Conservation (phyloP, 345 rosid genomes). For the Lepidium sativum region DNA sequence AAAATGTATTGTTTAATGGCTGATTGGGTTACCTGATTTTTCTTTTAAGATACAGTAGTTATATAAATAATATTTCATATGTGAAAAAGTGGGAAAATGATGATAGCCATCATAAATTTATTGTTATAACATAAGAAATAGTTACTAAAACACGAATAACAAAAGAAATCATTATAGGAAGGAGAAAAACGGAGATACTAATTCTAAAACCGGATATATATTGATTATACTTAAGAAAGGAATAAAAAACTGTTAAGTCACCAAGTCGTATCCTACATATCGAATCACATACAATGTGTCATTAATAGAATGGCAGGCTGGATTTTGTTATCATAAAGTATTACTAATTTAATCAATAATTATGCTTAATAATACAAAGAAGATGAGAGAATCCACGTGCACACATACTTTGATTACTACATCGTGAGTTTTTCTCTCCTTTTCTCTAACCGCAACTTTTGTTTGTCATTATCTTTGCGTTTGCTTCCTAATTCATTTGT, state of each 20-base stretch:
- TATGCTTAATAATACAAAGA: conserved; percentile 5
- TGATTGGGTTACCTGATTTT: too few relatives aligned
- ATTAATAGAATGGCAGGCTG: conserved; percentile 36
- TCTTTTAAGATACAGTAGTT: too few relatives aligned
- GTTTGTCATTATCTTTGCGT: conserved; percentile 12
- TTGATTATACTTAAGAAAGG: neutral
- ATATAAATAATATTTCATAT: too few relatives aligned
- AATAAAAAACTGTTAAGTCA: conserved; percentile 3
- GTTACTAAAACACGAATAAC: too few relatives aligned
- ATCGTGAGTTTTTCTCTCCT: neutral
- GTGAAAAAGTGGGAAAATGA: too few relatives aligned
- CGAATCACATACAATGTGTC: conserved; percentile 22
- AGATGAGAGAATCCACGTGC: conserved; percentile 20
- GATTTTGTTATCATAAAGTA: conserved; percentile 9
- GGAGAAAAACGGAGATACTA: too few relatives aligned
- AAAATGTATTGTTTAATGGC: too few relatives aligned
- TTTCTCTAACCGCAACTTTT: neutral
- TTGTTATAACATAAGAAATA: too few relatives aligned
- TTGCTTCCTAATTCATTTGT: neutral
- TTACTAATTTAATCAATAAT: neutral
- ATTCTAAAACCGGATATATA: too few relatives aligned
- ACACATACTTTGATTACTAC: conserved; percentile 1
- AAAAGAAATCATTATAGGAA: too few relatives aligned
- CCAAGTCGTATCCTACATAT: conserved; percentile 21
- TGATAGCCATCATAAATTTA: too few relatives aligned